Conservation (phyloP, 106 monocot species). For the Narthecium ossifragum region DNA sequence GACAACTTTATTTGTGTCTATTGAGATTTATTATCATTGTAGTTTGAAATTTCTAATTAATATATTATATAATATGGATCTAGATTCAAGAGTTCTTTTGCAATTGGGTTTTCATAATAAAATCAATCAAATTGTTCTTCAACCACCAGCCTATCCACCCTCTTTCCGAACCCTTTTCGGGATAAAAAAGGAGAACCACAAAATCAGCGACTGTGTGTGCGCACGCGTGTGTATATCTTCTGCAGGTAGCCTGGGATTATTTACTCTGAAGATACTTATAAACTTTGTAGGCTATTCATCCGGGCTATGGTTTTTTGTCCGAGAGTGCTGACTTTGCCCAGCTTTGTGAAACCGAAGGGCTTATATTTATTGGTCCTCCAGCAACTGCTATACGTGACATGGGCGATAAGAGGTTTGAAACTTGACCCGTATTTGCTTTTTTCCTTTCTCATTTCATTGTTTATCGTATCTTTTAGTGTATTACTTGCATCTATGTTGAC, state of each 20-base stretch:
- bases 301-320: slow-evolving; percentile 96
- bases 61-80: too few relatives aligned
- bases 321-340: slow-evolving; percentile 97
- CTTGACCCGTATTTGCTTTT: too few relatives aligned
- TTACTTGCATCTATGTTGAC: not conserved
- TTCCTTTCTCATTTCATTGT: too few relatives aligned
- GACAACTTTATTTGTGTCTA: too few relatives aligned
- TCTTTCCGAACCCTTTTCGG: too few relatives aligned
- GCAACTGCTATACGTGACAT: slow-evolving; percentile 96
- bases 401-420: slow-evolving; percentile 95
- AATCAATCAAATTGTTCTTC: not conserved
- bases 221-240: not conserved
- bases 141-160: not conserved
- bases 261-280: not conserved
- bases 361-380: slow-evolving; percentile 93
- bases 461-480: not conserved
- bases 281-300: slow-evolving; percentile 75
- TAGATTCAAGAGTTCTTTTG: too few relatives aligned
- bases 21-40: too few relatives aligned
- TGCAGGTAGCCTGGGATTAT: not conserved
- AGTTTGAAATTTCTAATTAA: too few relatives aligned
- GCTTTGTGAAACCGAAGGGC: slow-evolving; percentile 76
- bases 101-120: not conserved
- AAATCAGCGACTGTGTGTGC: too few relatives aligned
- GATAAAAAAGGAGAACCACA: too few relatives aligned